These are phyloP conservation scores for Dictyostelium intermedium DNA, from an alignment of 78 protist species.

Conservation along the genomic window DNA sequence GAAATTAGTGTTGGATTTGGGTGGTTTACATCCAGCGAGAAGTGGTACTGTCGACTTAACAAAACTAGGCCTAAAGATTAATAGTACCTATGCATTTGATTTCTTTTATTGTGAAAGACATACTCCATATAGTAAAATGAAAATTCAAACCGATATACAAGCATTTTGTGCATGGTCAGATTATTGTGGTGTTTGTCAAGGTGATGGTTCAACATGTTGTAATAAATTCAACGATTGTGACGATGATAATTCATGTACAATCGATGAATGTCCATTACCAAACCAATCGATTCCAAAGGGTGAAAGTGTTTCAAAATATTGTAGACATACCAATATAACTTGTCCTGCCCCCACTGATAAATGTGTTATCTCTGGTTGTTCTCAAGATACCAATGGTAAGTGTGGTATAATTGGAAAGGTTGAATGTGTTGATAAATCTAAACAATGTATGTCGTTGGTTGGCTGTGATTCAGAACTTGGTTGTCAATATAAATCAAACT, in stretches of 20 bases:
- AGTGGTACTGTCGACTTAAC: constrained; percentile 1
- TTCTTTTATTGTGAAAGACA: constrained; percentile 83
- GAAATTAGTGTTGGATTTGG: constrained; percentile 65
- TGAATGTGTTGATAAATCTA: neutral
- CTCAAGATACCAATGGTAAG: neutral
- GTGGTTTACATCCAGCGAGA: constrained; percentile 50
- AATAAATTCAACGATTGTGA: neutral
- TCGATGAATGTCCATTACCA: constrained; percentile 37
- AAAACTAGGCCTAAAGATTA: neutral
- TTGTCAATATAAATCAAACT: neutral
- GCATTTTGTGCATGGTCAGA: constrained; percentile 23
- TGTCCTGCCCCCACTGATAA: neutral
- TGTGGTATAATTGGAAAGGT: neutral
- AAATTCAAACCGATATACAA: constrained; percentile 63
- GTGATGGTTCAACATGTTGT: constrained; percentile 41
- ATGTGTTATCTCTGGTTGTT: neutral
- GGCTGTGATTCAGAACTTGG: neutral
- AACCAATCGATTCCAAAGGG: neutral
- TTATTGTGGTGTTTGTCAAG: constrained; percentile 68
- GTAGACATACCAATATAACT: neutral
- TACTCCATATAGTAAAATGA: constrained; percentile 43
- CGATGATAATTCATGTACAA: constrained; percentile 52
- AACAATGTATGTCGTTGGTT: neutral
- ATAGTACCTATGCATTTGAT: constrained; percentile 12
- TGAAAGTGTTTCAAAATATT: neutral